Evolutionary conservation across 2,329 filamentous ascomycete genomes (phyloP).

Genomic region (Scopulariopsis brevicaulis): DNA sequence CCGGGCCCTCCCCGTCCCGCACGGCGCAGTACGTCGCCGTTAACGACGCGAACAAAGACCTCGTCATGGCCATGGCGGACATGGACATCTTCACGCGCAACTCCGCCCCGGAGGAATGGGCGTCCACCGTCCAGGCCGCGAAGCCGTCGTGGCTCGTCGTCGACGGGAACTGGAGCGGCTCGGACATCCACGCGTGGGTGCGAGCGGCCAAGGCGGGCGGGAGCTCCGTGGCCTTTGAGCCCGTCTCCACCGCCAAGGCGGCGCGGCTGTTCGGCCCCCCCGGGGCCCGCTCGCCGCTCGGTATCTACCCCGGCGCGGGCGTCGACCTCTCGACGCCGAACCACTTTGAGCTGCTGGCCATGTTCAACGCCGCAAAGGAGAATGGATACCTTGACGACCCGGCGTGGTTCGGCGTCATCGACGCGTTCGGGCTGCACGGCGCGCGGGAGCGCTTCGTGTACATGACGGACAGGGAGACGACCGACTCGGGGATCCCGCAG

Average conservation of each 20-base stretch:
- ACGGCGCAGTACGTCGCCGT: constrained; percentile 90
- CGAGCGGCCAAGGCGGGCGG: constrained; percentile 41
- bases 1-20: constrained; percentile 39
- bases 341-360: constrained; percentile 64
- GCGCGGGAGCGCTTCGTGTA: constrained; percentile 61
- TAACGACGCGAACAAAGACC: constrained; percentile 72
- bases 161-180: constrained; percentile 74
- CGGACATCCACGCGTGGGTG: constrained; percentile 58
- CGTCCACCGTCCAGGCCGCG: constrained; percentile 40
- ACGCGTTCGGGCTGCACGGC: constrained; percentile 55
- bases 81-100: constrained; percentile 70
- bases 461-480: constrained; percentile 55
- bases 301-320: constrained; percentile 48
- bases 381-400: constrained; percentile 56
- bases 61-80: constrained; percentile 90
- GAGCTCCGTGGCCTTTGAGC: constrained; percentile 68
- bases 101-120: constrained; percentile 45
- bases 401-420: constrained; percentile 71
- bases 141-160: constrained; percentile 69
- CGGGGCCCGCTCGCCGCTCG: constrained; percentile 24
- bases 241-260: constrained; percentile 76
- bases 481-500: constrained; percentile 73
- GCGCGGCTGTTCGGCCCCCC: constrained; percentile 49
- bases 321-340: constrained; percentile 77
- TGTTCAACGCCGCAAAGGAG: constrained; percentile 60